Base-by-base conservation (phyloP, 2,329 filamentous ascomycete genomes). In the Alternaria gaisen region DNA sequence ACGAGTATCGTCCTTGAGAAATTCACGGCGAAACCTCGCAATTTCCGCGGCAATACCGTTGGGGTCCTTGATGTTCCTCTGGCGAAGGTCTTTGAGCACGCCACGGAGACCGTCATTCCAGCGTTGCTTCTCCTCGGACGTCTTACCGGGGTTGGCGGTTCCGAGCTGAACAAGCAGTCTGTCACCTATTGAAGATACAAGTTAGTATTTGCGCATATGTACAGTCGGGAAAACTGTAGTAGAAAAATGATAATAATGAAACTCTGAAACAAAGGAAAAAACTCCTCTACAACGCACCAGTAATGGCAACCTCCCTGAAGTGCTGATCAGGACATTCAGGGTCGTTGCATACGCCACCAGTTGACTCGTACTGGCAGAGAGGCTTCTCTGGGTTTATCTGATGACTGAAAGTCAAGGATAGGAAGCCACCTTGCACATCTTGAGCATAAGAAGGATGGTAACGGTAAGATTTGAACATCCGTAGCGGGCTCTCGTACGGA, bases 381-480 rank as follows among this genome's bases (percentile, higher is more conserved):
- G 87, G 86, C 69, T 86, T 89, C 62, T 87, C 84, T 24, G 89
- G 84, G 76, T 97, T 89, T 79, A 99, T 97, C 69, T 89, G 90
- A 80, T 97, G 92, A 81, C 92, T 97, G 81, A 94, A 98, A 43
- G 94, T 98, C 82, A 96, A 85, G 66, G 95, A 98, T 75, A 91
- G 90, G 74, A 93, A 90, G 43, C 94, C 94, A 64, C 90, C 90
- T 57, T 87, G 77, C 58, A 97, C 88, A 58, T 87, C 83, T 51
- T 90, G 79, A 66, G 84, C 82, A 80, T 89, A 98, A 53, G 87
- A 83, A 32, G 92, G 92, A 75, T 98, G 94, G 76, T 94, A 97
- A 69, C 94, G 92, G 80, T 92, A 99, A 38, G 92, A 90, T 77
- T 89, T 92, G 79, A 98, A 97, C 69, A 87, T 86, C 68, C 87